These are phyloP conservation scores for Irpex sp. DNA, from an alignment of 1,284 basidiomycete genomes.

Conservation along the genomic window DNA sequence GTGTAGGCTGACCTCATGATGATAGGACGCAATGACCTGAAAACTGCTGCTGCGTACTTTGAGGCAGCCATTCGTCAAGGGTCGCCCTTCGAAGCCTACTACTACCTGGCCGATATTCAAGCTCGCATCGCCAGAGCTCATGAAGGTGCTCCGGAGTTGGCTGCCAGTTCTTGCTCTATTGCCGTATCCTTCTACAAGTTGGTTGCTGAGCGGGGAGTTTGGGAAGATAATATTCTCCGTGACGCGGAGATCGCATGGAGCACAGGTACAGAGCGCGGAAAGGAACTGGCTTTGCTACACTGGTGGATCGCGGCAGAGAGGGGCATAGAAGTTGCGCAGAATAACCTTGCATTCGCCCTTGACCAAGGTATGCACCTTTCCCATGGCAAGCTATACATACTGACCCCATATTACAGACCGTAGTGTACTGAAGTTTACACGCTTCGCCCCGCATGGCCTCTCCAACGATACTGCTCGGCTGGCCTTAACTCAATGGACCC, in stretches of 20 bases:
- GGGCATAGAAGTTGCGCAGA: slow-evolving; percentile 94
- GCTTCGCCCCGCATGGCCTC: slow-evolving; percentile 72
- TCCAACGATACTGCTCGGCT: slow-evolving; percentile 86
- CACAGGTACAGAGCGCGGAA: slow-evolving; percentile 72
- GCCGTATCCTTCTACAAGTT: slow-evolving; percentile 92
- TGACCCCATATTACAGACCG: slow-evolving; percentile 59
- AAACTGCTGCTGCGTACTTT: slow-evolving; percentile 76
- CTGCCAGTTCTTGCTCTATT: slow-evolving; percentile 82
- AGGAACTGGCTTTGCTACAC: slow-evolving; percentile 84
- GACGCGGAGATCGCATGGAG: slow-evolving; percentile 89
- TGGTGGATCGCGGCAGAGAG: slow-evolving; percentile 97
- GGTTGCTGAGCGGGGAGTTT: slow-evolving; percentile 89
- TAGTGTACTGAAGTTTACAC: slow-evolving; percentile 74
- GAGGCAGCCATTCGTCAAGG: slow-evolving; percentile 88
- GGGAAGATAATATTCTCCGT: slow-evolving; percentile 87
- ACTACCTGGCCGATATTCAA: slow-evolving; percentile 89
- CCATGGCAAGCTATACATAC: neutral
- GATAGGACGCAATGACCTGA: slow-evolving; percentile 71
- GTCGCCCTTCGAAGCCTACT: slow-evolving; percentile 93
- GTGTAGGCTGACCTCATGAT: slow-evolving; percentile 12
- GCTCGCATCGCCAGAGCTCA: slow-evolving; percentile 59
- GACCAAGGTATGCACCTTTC: slow-evolving; percentile 78
- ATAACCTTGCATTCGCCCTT: slow-evolving; percentile 93
- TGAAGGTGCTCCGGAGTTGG: slow-evolving; percentile 51
- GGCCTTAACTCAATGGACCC: slow-evolving; percentile 93